phyloP scores from a whole-genome alignment of 2,329 filamentous ascomycete genomes.

The Stagonosporopsis vannaccii region DNA sequence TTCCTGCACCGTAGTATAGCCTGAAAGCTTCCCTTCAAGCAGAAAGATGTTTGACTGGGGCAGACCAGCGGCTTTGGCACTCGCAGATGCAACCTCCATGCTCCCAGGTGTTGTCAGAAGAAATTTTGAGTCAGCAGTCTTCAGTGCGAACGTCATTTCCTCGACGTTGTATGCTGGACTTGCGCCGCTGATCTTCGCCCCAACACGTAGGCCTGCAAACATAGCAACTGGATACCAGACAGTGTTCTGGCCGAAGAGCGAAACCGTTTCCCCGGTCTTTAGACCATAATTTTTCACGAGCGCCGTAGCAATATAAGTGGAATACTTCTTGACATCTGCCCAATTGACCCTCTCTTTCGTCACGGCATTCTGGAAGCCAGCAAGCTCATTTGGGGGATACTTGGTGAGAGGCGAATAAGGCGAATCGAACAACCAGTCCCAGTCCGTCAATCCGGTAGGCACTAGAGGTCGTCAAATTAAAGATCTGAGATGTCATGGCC shows the following conservation, averaged over 20 bases:
- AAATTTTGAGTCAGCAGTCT: conserved; percentile 64
- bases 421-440: conserved; percentile 69
- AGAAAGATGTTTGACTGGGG: conserved; percentile 61
- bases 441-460: conserved; percentile 62
- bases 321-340: conserved; percentile 63
- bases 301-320: conserved; percentile 67
- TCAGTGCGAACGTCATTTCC: conserved; percentile 71
- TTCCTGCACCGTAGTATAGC: conserved; percentile 58
- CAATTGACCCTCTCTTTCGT: conserved; percentile 67
- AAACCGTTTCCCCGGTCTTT: conserved; percentile 62
- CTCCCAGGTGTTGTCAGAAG: conserved; percentile 64
- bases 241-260: conserved; percentile 69
- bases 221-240: conserved; percentile 73
- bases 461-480: conserved; percentile 47
- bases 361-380: conserved; percentile 64
- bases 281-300: conserved; percentile 64
- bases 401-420: conserved; percentile 59
- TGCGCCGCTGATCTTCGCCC: conserved; percentile 67
- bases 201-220: conserved; percentile 62
- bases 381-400: conserved; percentile 51
- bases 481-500: not conserved
- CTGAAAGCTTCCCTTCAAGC: conserved; percentile 62
- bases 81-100: conserved; percentile 62
- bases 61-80: conserved; percentile 63
- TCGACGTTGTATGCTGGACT: conserved; percentile 72